These are phyloP conservation scores for Isatis lusitanica DNA, from an alignment of 441 rosid genomes.

Conservation along the genomic window DNA sequence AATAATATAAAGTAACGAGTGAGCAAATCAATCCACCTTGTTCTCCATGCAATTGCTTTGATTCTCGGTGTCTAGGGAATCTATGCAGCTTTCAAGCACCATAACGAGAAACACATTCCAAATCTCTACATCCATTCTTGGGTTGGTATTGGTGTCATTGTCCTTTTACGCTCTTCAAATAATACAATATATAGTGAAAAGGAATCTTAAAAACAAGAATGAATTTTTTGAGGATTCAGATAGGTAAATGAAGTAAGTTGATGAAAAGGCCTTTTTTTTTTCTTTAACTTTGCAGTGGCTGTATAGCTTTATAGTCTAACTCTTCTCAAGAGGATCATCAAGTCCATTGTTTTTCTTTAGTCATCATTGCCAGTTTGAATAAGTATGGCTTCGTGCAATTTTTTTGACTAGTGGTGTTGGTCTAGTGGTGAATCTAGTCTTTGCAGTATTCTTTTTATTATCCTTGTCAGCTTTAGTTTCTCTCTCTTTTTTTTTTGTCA, in stretches of 20 bases:
- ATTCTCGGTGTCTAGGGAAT: constrained; percentile 64
- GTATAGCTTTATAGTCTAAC: constrained; percentile 62
- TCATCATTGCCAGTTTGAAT: no score
- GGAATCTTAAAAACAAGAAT: neutral
- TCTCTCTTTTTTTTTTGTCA: no score
- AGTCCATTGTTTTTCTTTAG: neutral
- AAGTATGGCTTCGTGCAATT: no score
- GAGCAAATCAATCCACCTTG: constrained; percentile 67
- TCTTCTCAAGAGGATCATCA: constrained; percentile 60
- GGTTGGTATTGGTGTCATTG: constrained; percentile 67
- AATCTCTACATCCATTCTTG: constrained; percentile 89
- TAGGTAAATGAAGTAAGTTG: neutral
- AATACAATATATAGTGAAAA: neutral
- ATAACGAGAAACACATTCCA: constrained; percentile 65
- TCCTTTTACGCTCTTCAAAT: constrained; percentile 71
- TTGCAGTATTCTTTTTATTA: no score
- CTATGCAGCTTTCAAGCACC: constrained; percentile 65
- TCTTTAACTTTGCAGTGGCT: constrained; percentile 53
- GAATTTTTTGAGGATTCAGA: no score
- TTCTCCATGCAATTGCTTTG: constrained; percentile 67
- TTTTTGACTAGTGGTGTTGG: no score
- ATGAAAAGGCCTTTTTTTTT: neutral
- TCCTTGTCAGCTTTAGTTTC: no score
- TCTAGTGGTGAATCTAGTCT: no score
- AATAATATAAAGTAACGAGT: no score